These are phyloP conservation scores for Cucumis melo DNA, from an alignment of 306 rosid species.

Conservation along the genomic window DNA sequence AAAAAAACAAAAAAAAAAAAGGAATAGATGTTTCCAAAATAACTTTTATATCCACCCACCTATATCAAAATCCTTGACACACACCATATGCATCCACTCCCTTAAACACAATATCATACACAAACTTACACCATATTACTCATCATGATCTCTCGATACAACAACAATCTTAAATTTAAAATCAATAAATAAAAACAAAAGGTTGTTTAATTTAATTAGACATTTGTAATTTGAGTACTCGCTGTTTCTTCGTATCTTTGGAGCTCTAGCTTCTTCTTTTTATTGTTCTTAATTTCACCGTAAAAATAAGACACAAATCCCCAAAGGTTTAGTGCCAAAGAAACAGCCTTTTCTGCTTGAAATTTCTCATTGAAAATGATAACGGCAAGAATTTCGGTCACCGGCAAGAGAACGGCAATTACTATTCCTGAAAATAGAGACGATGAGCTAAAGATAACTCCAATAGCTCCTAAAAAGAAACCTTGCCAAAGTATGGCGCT, in stretches of 20 bases:
- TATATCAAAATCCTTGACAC: too few species aligned
- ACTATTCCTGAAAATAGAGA: conserved; percentile 52
- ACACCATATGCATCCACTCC: too few species aligned
- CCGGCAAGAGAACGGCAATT: conserved; percentile 43
- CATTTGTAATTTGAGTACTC: background rate
- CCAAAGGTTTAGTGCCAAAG: conserved; percentile 53
- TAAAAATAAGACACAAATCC: conserved; percentile 58
- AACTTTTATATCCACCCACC: too few species aligned
- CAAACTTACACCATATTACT: background rate
- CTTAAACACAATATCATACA: too few species aligned
- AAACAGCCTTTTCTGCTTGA: conserved; percentile 41
- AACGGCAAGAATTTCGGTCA: conserved; percentile 48
- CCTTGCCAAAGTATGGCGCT: conserved; percentile 60
- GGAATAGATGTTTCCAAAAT: too few species aligned
- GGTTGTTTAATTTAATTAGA: background rate
- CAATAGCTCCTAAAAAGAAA: conserved; percentile 70
- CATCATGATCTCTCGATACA: background rate
- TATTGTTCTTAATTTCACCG: conserved; percentile 39
- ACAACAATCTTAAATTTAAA: too few species aligned
- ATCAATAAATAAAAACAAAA: background rate
- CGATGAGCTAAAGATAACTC: conserved; percentile 59
- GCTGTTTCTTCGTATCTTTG: background rate
- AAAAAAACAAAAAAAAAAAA: too few species aligned
- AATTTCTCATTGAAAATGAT: conserved; percentile 48
- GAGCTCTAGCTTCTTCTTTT: background rate